Base-by-base conservation (phyloP, 768 basidiomycete genomes). In the Dioszegia hungarica region DNA sequence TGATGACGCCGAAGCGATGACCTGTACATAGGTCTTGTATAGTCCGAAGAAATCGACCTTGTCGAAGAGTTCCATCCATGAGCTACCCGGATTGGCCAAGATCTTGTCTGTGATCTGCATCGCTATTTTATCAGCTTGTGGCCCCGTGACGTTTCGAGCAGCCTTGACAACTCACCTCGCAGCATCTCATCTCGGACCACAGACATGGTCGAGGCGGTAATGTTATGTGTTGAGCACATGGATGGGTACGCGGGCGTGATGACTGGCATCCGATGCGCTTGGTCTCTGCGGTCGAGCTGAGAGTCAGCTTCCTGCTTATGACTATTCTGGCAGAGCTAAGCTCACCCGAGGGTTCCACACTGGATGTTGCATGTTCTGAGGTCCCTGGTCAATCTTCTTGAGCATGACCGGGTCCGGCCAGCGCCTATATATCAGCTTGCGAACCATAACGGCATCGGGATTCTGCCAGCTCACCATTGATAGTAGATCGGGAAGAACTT, bases 151-250 rank as follows among this genome's bases (percentile, higher is more conserved):
- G 27, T n/a, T 11, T 10, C 11, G 1, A 25, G 8, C 10, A 20
- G 40, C n/a, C n/a, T n/a, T n/a, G n/a, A n/a, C n/a, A n/a, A n/a
- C 61, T 49, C 39, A 88, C 92, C 92, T 81, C 87, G 85, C 79
- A 90, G 88, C 75, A 97, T 92, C 70, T 99, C 95, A 64, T 90
- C 86, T 0, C 88, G 93, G 81, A 95, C 91, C 53, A 99, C 89
- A 81, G 87, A 86, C 77, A 95, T 90, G 4, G 94, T 98, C 9
- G 92, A 95, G 39, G 84, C 83, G 49, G 91, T 92, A 59, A 98
- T 93, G 68, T 98, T 99, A 79, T 99, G 95, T 17, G 95, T 99
- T 24, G 94, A 85, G 75, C 94, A 98, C 94, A 99, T 99, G 5
- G 94, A 86, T 43, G 95, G 95, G 77, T 97, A 99, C 11, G 95